Evolutionary conservation across 1,284 basidiomycete genomes (phyloP), one percentile per base, ranked within the genome.

Genomic region (Boletus mariae): DNA sequence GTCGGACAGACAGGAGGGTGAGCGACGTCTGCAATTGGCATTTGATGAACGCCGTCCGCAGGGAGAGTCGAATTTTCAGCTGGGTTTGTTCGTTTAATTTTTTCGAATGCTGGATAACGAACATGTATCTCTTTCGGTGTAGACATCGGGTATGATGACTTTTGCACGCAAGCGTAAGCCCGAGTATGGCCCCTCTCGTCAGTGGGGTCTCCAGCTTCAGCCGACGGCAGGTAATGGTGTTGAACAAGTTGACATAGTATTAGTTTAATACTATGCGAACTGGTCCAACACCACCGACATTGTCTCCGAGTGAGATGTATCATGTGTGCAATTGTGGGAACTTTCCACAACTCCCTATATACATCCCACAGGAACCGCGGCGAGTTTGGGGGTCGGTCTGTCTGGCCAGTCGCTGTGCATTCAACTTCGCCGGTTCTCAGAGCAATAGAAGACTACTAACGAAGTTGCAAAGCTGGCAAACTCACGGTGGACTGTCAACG

Each of bases 1-100:
- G 83, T 44, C 98, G 94, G 94, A 90, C 86, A 52, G 94, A 98
- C 71, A 85, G 84, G 72, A 84, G 83, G 52, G 80, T 87, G 55
- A 86, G 86, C 59, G 83, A 87, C 17, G 85, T 90, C 8, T 98
- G 95, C 71, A 93, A 98, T 46, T 98, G 83, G 69, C 95, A 98
- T 71, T 71, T 96, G 28, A 85, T 90, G 57, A 75, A 79, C 17
- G 90, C 92, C 0, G 83, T 98, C n/a, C 80, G 92, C 85, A 0
- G 80, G 79, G 0, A 78, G 94, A 43, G 80, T 93, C 2, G 95
- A 98, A 70, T 94, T 97, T 60, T 79, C 90, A 10, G 74, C 76
- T 4, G 87, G 90, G 91, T 92, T 58, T 37, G 81, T 71, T 7
- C 32, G 2, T 29, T 12, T 23, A 4, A 25, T 20, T 20, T 20